These are phyloP conservation scores for Colletotrichum sp. DNA, from an alignment of 2,329 filamentous ascomycete species.

Conservation along the genomic window DNA sequence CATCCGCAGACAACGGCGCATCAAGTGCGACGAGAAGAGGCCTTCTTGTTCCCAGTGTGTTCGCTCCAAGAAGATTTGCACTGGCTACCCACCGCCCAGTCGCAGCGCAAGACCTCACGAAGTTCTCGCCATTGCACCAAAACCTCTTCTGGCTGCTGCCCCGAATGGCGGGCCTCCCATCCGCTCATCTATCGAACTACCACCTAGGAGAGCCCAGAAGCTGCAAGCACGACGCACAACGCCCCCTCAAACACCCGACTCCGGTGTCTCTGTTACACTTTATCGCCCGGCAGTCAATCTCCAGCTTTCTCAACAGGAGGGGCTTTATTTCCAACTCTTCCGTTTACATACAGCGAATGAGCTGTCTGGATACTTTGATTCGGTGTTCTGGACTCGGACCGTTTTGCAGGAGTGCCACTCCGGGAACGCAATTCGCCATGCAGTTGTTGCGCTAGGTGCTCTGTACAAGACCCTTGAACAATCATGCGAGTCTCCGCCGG, in stretches of 20 bases:
- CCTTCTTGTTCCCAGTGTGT: constrained; percentile 65
- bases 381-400: constrained; percentile 66
- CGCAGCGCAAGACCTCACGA: constrained; percentile 50
- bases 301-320: constrained; percentile 56
- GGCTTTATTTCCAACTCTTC: constrained; percentile 67
- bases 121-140: constrained; percentile 55
- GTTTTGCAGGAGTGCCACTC: constrained; percentile 68
- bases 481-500: constrained; percentile 53
- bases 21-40: constrained; percentile 70
- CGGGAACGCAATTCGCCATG: constrained; percentile 65
- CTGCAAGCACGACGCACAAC: constrained; percentile 21
- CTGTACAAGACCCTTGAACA: constrained; percentile 71
- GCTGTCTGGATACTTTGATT: constrained; percentile 70
- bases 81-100: constrained; percentile 64
- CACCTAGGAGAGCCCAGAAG: constrained; percentile 17
- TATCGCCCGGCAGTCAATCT: constrained; percentile 49
- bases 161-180: constrained; percentile 18
- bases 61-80: constrained; percentile 61
- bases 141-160: constrained; percentile 36
- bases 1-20: constrained; percentile 55
- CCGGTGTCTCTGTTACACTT: constrained; percentile 31
- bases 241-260: constrained; percentile 36
- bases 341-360: constrained; percentile 64
- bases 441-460: constrained; percentile 68
- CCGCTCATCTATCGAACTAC: constrained; percentile 21